phyloP scores from a whole-genome alignment of 192 early-diverging fungal genomes.

The Haplosporangium gracile region DNA sequence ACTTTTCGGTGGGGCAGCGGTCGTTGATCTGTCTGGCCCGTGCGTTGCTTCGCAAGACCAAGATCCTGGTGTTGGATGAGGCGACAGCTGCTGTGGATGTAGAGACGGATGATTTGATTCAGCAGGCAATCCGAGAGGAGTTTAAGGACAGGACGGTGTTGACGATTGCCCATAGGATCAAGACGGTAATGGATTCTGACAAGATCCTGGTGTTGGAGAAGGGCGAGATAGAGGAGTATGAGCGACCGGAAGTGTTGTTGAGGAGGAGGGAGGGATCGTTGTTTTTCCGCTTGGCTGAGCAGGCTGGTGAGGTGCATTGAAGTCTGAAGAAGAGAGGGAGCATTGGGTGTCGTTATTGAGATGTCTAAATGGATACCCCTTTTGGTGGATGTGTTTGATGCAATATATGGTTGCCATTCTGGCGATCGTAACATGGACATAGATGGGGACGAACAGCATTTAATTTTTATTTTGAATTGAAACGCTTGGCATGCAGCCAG shows the following conservation, averaged over 20 bases:
- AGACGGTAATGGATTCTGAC: slow-evolving; percentile 89
- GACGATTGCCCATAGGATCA: slow-evolving; percentile 91
- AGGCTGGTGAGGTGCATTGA: slow-evolving; percentile 42
- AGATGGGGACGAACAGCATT: no score
- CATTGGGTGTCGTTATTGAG: no score
- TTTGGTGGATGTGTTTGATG: no score
- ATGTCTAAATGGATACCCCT: no score
- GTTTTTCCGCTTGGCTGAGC: slow-evolving; percentile 41
- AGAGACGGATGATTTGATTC: slow-evolving; percentile 87
- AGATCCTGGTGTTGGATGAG: slow-evolving; percentile 60
- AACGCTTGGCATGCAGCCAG: no score
- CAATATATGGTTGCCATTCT: no score
- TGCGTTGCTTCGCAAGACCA: slow-evolving; percentile 75
- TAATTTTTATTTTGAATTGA: no score
- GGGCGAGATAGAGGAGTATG: slow-evolving; percentile 63
- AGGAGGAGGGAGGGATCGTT: slow-evolving; percentile 31
- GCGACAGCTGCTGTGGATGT: slow-evolving; percentile 78
- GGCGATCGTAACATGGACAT: no score
- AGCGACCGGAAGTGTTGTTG: slow-evolving; percentile 62
- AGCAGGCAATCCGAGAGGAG: slow-evolving; percentile 82
- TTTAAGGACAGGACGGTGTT: slow-evolving; percentile 86
- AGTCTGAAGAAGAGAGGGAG: neutral
- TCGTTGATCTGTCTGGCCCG: slow-evolving; percentile 80
- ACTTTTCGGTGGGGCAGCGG: slow-evolving; percentile 88
- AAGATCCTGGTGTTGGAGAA: slow-evolving; percentile 72